phyloP scores from a whole-genome alignment of 345 rosid species.

The Camelina neglecta region DNA sequence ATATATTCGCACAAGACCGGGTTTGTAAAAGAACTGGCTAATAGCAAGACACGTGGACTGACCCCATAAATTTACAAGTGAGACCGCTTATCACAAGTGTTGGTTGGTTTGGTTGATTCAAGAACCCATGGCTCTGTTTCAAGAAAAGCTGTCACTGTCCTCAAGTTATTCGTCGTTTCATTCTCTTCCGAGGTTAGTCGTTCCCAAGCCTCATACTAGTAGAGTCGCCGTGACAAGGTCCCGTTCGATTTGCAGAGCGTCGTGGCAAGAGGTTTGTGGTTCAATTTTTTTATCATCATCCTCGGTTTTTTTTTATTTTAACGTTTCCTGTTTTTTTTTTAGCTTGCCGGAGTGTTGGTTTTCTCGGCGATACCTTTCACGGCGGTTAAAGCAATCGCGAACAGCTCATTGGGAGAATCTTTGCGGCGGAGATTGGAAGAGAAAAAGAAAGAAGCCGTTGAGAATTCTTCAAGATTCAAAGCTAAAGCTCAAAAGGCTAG shows the following conservation, averaged over 20 bases:
- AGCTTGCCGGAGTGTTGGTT: conserved; percentile 90
- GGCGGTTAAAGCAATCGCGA: conserved; percentile 91
- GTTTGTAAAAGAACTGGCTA: background rate
- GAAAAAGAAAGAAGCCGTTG: conserved; percentile 69
- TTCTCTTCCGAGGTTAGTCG: conserved; percentile 16
- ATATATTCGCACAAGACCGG: background rate
- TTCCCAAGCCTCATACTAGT: conserved; percentile 13
- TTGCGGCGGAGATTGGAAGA: conserved; percentile 67
- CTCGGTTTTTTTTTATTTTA: background rate
- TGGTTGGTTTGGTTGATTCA: no score
- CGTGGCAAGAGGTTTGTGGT: conserved; percentile 81
- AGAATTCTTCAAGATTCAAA: conserved; percentile 59
- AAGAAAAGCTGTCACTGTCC: conserved; percentile 41
- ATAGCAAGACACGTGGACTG: conserved; percentile 27
- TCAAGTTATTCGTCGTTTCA: conserved; percentile 45
- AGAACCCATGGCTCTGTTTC: conserved; percentile 45
- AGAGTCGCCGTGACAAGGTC: conserved; percentile 19
- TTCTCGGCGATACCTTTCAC: conserved; percentile 94
- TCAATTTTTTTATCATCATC: background rate
- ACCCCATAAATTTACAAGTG: no score
- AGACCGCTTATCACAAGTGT: background rate
- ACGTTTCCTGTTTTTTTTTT: conserved; percentile 48
- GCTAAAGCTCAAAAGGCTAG: conserved; percentile 71
- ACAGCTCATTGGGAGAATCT: conserved; percentile 79
- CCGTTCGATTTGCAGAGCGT: conserved; percentile 62